Evolutionary conservation across 202 grass and related monocot genomes (phyloP).

Genomic region (Setaria italica): DNA sequence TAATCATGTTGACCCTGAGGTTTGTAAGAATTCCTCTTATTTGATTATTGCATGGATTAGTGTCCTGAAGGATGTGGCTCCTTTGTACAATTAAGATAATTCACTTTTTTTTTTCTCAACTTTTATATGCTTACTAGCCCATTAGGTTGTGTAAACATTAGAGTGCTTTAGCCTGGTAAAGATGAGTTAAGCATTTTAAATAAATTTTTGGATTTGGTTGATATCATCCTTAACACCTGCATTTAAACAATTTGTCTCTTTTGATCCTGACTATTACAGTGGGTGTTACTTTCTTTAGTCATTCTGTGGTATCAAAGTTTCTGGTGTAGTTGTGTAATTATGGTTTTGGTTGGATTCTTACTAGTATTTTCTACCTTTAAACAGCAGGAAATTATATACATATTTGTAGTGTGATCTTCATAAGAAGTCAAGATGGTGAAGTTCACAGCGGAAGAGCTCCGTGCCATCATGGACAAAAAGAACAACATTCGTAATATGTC

Average conservation of each 20-base stretch:
- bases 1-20: neutral
- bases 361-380: neutral
- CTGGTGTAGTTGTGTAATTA: no score
- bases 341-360: slow-evolving; percentile 2
- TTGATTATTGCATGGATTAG: neutral
- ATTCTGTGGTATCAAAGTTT: neutral
- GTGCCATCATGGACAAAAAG: slow-evolving; percentile 75
- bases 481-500: slow-evolving; percentile 50
- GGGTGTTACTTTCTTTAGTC: neutral
- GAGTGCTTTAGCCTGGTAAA: neutral
- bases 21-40: neutral
- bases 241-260: neutral
- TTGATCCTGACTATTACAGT: neutral
- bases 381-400: slow-evolving; percentile 25
- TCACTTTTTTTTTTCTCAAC: neutral
- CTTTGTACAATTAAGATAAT: neutral
- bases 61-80: neutral
- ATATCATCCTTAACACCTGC: no score
- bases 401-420: slow-evolving; percentile 40
- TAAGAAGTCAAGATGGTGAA: slow-evolving; percentile 80
- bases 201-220: neutral
- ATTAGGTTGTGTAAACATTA: neutral
- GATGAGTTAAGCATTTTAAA: neutral
- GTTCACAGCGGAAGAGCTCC: slow-evolving; percentile 77
- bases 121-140: neutral